Percentiles rank a stretch among this genome's conserved stretches.
Conservation (phyloP, 1,284 basidiomycete genomes). For the Boletus semigastroideus region DNA sequence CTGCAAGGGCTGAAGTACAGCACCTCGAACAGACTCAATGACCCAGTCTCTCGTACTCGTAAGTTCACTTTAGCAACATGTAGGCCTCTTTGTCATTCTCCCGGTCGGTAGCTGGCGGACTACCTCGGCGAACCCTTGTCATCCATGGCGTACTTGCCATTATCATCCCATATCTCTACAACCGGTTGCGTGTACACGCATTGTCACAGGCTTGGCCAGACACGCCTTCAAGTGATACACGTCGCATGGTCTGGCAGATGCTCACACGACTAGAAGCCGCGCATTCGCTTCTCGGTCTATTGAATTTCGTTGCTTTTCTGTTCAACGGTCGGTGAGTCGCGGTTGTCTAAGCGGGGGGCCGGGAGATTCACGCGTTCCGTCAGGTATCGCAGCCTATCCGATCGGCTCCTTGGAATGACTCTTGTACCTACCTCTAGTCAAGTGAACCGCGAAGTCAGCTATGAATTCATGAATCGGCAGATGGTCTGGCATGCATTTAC, state of each 20-base stretch:
- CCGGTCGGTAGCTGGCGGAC: conserved; percentile 51
- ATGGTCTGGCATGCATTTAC: conserved; percentile 99
- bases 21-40: conserved; percentile 36
- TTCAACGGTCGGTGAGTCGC: conserved; percentile 77
- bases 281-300: conserved; percentile 59
- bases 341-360: background rate
- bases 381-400: conserved; percentile 85
- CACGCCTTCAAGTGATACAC: conserved; percentile 72
- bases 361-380: conserved; percentile 1
- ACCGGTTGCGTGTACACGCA: conserved; percentile 72
- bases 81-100: conserved; percentile 12
- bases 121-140: conserved; percentile 60
- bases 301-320: conserved; percentile 83
- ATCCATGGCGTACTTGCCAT: conserved; percentile 77
- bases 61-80: conserved; percentile 8
- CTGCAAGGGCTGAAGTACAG: conserved; percentile 82
- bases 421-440: conserved; percentile 75
- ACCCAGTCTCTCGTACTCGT: conserved; percentile 19
- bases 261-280: conserved; percentile 69
- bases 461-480: conserved; percentile 99
- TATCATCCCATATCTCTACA: conserved; percentile 76
- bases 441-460: conserved; percentile 85
- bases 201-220: conserved; percentile 89
- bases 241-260: conserved; percentile 75
- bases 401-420: conserved; percentile 78